Percentiles rank a stretch among this genome's conserved stretches.
These are phyloP conservation scores for Phyllosticta citribraziliensis DNA, from an alignment of 2,329 filamentous ascomycete genomes.

Conservation along the genomic window DNA sequence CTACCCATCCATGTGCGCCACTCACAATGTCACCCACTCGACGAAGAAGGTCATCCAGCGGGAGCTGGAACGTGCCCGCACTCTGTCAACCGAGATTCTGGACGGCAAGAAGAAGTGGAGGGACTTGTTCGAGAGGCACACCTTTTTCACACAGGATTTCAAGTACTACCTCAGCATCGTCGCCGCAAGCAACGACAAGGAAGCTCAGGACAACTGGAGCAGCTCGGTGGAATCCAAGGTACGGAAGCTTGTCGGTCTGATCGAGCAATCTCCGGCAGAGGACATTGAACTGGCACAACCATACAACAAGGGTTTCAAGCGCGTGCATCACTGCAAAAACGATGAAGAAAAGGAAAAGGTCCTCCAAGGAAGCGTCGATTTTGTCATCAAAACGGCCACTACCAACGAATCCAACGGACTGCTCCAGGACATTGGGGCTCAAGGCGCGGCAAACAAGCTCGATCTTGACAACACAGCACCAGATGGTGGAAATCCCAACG, in stretches of 20 bases:
- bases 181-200: conserved; percentile 70
- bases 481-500: conserved; percentile 31
- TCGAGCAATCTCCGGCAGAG: conserved; percentile 65
- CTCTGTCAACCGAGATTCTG: conserved; percentile 73
- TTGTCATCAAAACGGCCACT: conserved; percentile 41
- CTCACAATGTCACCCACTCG: conserved; percentile 83
- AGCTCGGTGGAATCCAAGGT: conserved; percentile 92
- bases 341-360: conserved; percentile 54
- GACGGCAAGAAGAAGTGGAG: conserved; percentile 69
- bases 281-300: conserved; percentile 73
- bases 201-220: conserved; percentile 78
- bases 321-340: conserved; percentile 59
- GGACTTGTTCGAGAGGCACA: conserved; percentile 79
- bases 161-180: conserved; percentile 93
- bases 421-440: conserved; percentile 39
- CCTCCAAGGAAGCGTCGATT: conserved; percentile 51
- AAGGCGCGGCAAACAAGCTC: conserved; percentile 28
- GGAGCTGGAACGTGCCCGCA: conserved; percentile 68
- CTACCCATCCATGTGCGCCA: conserved; percentile 96
- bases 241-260: conserved; percentile 68
- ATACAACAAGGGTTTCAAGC: conserved; percentile 87
- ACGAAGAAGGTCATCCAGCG: conserved; percentile 75
- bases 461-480: conserved; percentile 23
- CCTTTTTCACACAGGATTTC: conserved; percentile 86
- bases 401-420: conserved; percentile 38